These are phyloP conservation scores for Colletotrichum sp. DNA, from an alignment of 2,329 filamentous ascomycete species.

Conservation along the genomic window DNA sequence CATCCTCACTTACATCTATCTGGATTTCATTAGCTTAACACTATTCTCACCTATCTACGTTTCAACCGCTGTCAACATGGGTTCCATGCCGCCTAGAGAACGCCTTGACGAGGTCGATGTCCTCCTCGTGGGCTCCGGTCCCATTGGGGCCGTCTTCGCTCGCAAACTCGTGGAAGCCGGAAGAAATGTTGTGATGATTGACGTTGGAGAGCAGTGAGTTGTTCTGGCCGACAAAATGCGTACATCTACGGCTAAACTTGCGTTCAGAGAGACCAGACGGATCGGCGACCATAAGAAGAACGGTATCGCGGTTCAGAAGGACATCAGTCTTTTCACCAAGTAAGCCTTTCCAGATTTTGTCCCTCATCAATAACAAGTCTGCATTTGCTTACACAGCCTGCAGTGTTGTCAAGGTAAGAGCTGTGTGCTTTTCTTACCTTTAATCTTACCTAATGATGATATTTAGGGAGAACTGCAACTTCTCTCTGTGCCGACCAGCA, in stretches of 20 bases:
- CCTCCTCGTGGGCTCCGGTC: not conserved
- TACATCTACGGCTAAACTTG: not conserved
- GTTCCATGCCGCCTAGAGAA: not conserved
- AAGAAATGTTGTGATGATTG: not conserved
- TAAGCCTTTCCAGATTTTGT: not conserved
- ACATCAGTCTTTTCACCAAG: not conserved
- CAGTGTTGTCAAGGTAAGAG: not conserved
- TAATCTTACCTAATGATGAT: not conserved
- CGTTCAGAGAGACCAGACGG: not conserved
- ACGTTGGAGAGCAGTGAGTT: not conserved
- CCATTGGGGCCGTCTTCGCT: not conserved
- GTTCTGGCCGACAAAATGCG: not conserved
- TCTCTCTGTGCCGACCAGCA: not conserved
- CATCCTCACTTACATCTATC: not conserved
- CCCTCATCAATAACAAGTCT: accelerated
- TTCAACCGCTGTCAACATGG: not conserved
- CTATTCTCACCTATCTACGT: not conserved
- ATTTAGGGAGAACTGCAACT: not conserved
- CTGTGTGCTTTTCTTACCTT: not conserved
- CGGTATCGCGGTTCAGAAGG: not conserved
- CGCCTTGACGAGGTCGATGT: not conserved
- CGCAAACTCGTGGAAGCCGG: not conserved
- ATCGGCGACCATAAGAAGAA: not conserved
- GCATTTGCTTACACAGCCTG: not conserved
- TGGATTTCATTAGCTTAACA: not conserved